Evolutionary conservation across 139 green algal genomes (phyloP).

Genomic region (Zygnema cylindricum): DNA sequence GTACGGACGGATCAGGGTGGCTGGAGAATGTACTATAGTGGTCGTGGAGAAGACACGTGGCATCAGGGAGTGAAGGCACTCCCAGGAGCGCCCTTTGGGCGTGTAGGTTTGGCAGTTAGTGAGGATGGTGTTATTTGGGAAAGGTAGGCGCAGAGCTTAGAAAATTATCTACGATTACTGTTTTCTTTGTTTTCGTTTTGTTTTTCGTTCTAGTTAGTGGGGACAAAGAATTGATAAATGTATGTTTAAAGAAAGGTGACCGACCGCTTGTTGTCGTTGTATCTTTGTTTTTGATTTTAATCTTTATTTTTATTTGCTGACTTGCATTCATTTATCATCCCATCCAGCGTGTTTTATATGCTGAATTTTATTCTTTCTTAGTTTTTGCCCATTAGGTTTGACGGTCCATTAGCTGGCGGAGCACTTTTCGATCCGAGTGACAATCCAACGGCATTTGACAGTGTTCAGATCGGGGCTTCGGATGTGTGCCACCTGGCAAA

Average conservation of each 20-base stretch:
- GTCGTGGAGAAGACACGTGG: slow-evolving; percentile 19
- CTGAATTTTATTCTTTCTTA: too few species aligned
- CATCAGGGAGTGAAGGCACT: not conserved
- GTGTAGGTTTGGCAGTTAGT: slow-evolving; percentile 21
- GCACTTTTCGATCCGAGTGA: slow-evolving; percentile 26
- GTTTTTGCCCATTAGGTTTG: too few species aligned
- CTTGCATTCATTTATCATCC: too few species aligned
- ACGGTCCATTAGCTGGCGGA: slow-evolving; percentile 3
- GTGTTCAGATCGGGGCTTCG: slow-evolving; percentile 11
- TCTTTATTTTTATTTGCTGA: too few species aligned
- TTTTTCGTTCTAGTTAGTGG: too few species aligned
- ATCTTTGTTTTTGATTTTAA: too few species aligned
- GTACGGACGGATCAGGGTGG: slow-evolving; percentile 15
- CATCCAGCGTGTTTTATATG: too few species aligned
- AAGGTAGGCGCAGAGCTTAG: slow-evolving; percentile 7
- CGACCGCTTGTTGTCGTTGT: too few species aligned
- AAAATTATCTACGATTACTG: too few species aligned
- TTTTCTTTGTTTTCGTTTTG: too few species aligned
- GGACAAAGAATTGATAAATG: too few species aligned
- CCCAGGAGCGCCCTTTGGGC: slow-evolving; percentile 22
- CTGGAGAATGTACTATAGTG: slow-evolving; percentile 51
- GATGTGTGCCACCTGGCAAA: slow-evolving; percentile 25
- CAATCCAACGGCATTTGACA: slow-evolving; percentile 26
- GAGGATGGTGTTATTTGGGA: slow-evolving; percentile 17
- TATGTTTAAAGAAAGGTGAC: too few species aligned